phyloP scores from a whole-genome alignment of 2,329 filamentous ascomycete species.

The Hymenoscyphus fraxineus region DNA sequence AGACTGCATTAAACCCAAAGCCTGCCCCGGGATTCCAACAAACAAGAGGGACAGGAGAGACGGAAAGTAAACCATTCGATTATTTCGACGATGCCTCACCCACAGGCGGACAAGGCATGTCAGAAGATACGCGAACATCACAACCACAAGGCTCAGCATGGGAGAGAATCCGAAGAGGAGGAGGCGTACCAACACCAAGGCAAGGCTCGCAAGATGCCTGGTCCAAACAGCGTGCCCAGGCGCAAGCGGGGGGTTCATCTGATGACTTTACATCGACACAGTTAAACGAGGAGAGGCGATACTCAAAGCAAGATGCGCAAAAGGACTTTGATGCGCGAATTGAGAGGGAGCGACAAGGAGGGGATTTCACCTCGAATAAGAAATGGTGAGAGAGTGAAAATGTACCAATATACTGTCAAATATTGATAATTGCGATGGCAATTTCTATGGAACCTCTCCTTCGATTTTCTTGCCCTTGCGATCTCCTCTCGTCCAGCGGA shows the following conservation, averaged over 20 bases:
- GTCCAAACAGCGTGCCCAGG: slow-evolving; percentile 4
- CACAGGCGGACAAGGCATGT: slow-evolving; percentile 24
- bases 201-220: neutral
- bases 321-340: slow-evolving; percentile 35
- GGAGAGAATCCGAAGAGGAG: slow-evolving; percentile 32
- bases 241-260: slow-evolving; percentile 20
- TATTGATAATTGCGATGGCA: neutral
- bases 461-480: neutral
- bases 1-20: slow-evolving; percentile 5
- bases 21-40: slow-evolving; percentile 10
- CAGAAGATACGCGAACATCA: slow-evolving; percentile 13
- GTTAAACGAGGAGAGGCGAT: slow-evolving; percentile 21
- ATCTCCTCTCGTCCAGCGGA: neutral
- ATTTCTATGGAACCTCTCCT: neutral
- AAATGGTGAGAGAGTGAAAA: slow-evolving; percentile 25
- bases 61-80: slow-evolving; percentile 21
- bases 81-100: slow-evolving; percentile 33
- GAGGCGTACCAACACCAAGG: slow-evolving; percentile 9
- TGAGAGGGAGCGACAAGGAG: slow-evolving; percentile 33
- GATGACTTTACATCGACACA: slow-evolving; percentile 8
- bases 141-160: slow-evolving; percentile 30
- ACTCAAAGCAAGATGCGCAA: slow-evolving; percentile 29
- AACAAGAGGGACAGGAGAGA: slow-evolving; percentile 7
- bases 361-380: slow-evolving; percentile 25
- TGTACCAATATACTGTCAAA: neutral